Evolutionary conservation across 1,284 basidiomycete genomes (phyloP).

Genomic region (Malassezia japonica): DNA sequence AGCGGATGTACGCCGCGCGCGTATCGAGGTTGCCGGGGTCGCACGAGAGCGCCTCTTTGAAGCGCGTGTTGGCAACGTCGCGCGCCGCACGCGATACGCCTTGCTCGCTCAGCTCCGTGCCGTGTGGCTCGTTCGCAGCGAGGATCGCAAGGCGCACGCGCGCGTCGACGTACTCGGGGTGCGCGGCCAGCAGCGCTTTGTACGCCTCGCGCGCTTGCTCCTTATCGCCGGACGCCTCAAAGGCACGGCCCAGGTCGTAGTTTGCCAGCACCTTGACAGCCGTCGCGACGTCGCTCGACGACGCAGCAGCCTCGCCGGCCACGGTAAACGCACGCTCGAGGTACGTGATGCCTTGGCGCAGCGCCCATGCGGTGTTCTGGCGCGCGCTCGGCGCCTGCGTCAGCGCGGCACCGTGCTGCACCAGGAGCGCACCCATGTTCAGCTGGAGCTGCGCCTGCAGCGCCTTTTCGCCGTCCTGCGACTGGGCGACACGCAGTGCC

Average conservation of each 20-base stretch:
- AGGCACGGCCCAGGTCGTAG: slow-evolving; percentile 42
- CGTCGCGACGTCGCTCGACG: slow-evolving; percentile 7
- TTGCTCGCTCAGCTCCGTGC: slow-evolving; percentile 12
- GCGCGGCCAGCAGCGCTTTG: slow-evolving; percentile 30
- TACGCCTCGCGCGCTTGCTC: slow-evolving; percentile 39
- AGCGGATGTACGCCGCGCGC: slow-evolving; percentile 40
- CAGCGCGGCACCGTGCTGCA: slow-evolving; percentile 21
- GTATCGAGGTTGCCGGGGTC: slow-evolving; percentile 41
- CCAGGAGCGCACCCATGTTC: slow-evolving; percentile 31
- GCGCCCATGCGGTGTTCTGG: slow-evolving; percentile 15
- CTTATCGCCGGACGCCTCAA: slow-evolving; percentile 27
- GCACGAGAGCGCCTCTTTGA: slow-evolving; percentile 40
- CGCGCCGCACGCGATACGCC: slow-evolving; percentile 22
- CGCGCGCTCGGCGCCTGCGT: slow-evolving; percentile 20
- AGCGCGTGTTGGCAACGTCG: slow-evolving; percentile 27
- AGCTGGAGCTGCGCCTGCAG: slow-evolving; percentile 25
- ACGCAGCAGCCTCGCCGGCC: slow-evolving; percentile 14
- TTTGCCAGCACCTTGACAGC: slow-evolving; percentile 35
- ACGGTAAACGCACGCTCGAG: slow-evolving; percentile 23
- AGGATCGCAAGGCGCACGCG: slow-evolving; percentile 43
- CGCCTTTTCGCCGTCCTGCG: slow-evolving; percentile 12
- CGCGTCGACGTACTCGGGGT: slow-evolving; percentile 47
- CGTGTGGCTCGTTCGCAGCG: slow-evolving; percentile 20
- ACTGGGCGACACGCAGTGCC: slow-evolving; percentile 21
- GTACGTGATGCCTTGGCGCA: slow-evolving; percentile 24